Evolutionary conservation across 148 eudicot species (phyloP).

Genomic region (Fagopyrum homotropicum): DNA sequence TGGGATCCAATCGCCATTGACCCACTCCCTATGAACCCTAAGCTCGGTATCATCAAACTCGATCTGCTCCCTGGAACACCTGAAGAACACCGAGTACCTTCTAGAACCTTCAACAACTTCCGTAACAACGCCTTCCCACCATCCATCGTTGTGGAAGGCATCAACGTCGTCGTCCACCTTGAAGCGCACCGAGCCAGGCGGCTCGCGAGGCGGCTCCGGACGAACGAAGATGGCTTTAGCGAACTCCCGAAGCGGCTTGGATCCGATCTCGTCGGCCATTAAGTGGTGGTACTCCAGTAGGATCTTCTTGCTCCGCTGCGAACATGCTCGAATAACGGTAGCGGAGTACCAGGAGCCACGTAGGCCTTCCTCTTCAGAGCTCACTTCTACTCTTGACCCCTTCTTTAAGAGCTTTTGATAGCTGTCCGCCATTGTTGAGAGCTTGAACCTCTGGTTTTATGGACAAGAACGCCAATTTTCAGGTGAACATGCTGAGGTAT

Average conservation of each 20-base stretch:
- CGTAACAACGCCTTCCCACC: constrained; percentile 80
- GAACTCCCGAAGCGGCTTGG: constrained; percentile 35
- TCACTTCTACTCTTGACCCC: constrained; percentile 27
- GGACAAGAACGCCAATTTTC: neutral
- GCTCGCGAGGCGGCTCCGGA: constrained; percentile 42
- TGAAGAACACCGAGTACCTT: constrained; percentile 39
- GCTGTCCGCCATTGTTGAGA: constrained; percentile 5
- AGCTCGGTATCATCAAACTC: constrained; percentile 35
- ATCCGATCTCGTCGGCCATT: constrained; percentile 24
- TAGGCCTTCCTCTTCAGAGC: constrained; percentile 26
- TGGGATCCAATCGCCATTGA: constrained; percentile 41
- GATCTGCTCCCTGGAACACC: constrained; percentile 46
- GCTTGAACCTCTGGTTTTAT: neutral
- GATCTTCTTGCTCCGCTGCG: constrained; percentile 18
- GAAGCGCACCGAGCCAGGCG: constrained; percentile 14
- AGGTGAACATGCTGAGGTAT: neutral
- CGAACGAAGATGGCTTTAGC: constrained; percentile 34
- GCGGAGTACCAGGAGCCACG: constrained; percentile 38
- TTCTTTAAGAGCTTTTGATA: constrained; percentile 20
- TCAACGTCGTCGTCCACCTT: constrained; percentile 45
- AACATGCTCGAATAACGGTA: constrained; percentile 18
- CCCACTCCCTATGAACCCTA: constrained; percentile 61
- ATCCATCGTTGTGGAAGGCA: constrained; percentile 62
- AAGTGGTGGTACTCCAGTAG: constrained; percentile 48
- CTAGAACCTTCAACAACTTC: constrained; percentile 19